Evolutionary conservation across 306 rosid genomes (phyloP), one percentile per base, ranked within the genome.

Genomic region (Potentilla sterilis): DNA sequence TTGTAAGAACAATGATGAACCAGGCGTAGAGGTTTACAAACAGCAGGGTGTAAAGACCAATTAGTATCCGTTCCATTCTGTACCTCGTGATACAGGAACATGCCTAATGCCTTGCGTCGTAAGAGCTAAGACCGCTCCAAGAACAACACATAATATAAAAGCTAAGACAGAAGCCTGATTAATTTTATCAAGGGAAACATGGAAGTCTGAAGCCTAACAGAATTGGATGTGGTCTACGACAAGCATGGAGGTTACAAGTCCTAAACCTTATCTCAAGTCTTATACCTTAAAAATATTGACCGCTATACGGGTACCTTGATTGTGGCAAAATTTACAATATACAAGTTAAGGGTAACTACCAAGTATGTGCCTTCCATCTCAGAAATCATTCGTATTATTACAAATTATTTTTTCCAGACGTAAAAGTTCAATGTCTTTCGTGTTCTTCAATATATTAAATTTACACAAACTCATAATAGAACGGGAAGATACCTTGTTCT

Each of bases 401-500:
- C 43, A 10, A 49, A 2, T 4, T 34, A 12, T 14, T 34, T 10
- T 32, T 6, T 1, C 49, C 1, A 7, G 40, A 32, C 43, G 51
- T 2, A 14, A 41, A 8, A 59, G 6, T 16, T 10, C 37, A 41
- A 63, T n/a, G 15, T 5, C 66, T 69, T 74, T 68, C 21, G 5
- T 59, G 21, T 38, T 69, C 21, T 11, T 68, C 72, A 32, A 43
- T 54, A 35, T 44, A 19, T 6, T 1, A 43, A 32, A 61, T 21
- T 55, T 13, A 69, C 52, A 49, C 37, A 46, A 81, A 5, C 3
- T 28, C 24, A 7, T 34, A 59, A 9, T 48, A 65, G n/a, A 28
- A 59, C 16, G 32, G 66, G 62, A 40, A 40, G 62, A 28, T 87
- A 92, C 96, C 96, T 90, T 86, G n/a, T 71, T 72, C 79, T 85